Evolutionary conservation across 1,284 basidiomycete species (phyloP).

Genomic region (Flammula alnicola): DNA sequence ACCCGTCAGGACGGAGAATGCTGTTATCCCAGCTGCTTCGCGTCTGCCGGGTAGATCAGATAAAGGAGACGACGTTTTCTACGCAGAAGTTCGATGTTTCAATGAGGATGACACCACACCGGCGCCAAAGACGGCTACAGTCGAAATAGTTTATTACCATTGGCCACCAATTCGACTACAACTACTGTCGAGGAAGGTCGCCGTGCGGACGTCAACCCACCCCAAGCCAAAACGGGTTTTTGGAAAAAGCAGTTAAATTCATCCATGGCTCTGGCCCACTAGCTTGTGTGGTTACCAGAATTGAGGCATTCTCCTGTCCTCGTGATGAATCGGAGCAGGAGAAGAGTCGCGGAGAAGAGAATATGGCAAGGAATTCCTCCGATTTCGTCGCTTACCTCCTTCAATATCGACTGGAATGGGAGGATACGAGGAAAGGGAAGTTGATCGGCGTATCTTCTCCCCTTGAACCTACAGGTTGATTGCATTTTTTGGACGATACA

Average conservation of each 20-base stretch:
- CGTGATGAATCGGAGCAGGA: too few species aligned
- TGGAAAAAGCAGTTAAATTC: constrained; percentile 9
- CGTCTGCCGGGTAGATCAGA: neutral
- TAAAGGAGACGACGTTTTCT: constrained; percentile 1
- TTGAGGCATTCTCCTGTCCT: constrained; percentile 8
- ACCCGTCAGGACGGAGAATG: neutral
- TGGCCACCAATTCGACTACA: neutral
- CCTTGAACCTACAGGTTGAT: too few species aligned
- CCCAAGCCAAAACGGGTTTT: neutral
- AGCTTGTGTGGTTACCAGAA: constrained; percentile 1
- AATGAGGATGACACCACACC: neutral
- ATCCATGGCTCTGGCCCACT: constrained; percentile 9
- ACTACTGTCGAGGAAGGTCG: too few species aligned
- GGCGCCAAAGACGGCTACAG: constrained; percentile 2
- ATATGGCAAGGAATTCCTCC: too few species aligned
- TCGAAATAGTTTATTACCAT: constrained; percentile 8
- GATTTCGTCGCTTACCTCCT: constrained; percentile 8
- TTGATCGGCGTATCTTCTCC: constrained; percentile 12
- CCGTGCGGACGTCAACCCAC: neutral
- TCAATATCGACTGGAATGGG: constrained; percentile 16
- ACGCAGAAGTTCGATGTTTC: constrained; percentile 9
- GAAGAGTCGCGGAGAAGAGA: too few species aligned
- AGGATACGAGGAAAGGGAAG: neutral
- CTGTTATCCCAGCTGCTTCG: constrained; percentile 1
- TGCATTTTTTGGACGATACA: too few species aligned